Evolutionary conservation across 352 stramenopile species (phyloP).

Genomic region (Phytophthora kernoviae): DNA sequence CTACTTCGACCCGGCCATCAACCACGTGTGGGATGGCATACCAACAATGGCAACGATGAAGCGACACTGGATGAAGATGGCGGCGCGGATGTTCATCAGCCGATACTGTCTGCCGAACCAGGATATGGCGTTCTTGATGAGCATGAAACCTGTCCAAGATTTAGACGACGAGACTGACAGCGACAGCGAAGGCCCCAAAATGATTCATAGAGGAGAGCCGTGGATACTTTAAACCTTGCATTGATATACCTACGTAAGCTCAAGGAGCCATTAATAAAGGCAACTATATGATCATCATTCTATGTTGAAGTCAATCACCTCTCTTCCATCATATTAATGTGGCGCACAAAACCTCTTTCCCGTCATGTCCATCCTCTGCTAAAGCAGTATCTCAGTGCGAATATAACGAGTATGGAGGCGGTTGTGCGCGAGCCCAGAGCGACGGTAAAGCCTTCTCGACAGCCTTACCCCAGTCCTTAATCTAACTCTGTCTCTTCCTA

Average conservation of each 20-base stretch:
- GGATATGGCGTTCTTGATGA: neutral
- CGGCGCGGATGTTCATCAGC: too few relatives aligned
- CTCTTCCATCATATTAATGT: conserved; percentile 4
- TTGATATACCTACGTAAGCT: too few relatives aligned
- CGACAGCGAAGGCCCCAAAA: too few relatives aligned
- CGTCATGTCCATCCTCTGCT: conserved; percentile 31
- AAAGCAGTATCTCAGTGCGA: neutral
- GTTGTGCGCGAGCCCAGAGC: conserved; percentile 70
- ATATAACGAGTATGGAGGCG: conserved; percentile 57
- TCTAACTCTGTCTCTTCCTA: conserved; percentile 6
- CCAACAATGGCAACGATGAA: neutral
- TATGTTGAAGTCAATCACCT: neutral
- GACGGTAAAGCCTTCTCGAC: conserved; percentile 49
- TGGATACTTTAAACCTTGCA: too few relatives aligned
- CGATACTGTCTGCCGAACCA: neutral
- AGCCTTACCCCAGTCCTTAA: neutral
- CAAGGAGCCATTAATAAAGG: too few relatives aligned
- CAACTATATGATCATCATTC: too few relatives aligned
- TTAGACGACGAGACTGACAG: too few relatives aligned
- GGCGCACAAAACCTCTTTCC: conserved; percentile 8
- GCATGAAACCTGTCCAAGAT: neutral
- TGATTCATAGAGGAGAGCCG: too few relatives aligned
- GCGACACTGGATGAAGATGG: too few relatives aligned
- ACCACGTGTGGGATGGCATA: neutral
- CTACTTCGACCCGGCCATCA: neutral